Evolutionary conservation across 139 green algal genomes (phyloP).

Genomic region (Chlamydomonas sp.): DNA sequence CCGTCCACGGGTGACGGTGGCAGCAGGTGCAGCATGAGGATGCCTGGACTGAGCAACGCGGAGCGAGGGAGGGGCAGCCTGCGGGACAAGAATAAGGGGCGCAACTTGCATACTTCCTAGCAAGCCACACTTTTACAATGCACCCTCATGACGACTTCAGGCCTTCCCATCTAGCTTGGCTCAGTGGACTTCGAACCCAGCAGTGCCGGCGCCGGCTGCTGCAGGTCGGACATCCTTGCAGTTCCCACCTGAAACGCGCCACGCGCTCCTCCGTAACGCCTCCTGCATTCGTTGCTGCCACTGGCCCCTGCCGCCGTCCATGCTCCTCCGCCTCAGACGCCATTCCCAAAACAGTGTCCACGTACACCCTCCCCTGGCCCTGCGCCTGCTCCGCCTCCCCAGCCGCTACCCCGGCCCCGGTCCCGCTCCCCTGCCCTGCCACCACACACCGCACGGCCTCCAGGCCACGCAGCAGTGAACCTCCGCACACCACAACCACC

Average conservation of each 20-base stretch:
- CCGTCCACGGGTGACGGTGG: background rate
- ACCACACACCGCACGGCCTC: slow-evolving; percentile 1
- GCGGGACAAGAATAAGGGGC: background rate
- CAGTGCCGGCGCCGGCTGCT: too few species aligned
- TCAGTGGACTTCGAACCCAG: too few species aligned
- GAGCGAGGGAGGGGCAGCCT: background rate
- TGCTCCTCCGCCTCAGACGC: too few species aligned
- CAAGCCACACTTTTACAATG: too few species aligned
- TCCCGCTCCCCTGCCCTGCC: background rate
- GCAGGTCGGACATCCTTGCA: too few species aligned
- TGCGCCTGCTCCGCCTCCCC: too few species aligned
- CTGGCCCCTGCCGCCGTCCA: too few species aligned
- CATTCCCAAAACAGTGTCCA: too few species aligned
- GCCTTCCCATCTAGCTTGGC: too few species aligned
- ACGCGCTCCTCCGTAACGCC: background rate
- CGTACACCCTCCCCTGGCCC: too few species aligned
- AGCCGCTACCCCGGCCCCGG: background rate
- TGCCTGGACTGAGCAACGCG: background rate
- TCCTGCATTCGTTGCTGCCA: too few species aligned
- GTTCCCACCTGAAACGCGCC: background rate
- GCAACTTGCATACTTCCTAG: background rate
- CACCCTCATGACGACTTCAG: too few species aligned
- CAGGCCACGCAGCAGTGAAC: background rate
- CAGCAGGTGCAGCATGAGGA: background rate
- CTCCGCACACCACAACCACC: background rate